A percentile compares a stretch with the other conserved stretches of the same genome.
Evolutionary conservation across 495 filamentous ascomycete species (phyloP).

Genomic region (Aspergillus cristatus): DNA sequence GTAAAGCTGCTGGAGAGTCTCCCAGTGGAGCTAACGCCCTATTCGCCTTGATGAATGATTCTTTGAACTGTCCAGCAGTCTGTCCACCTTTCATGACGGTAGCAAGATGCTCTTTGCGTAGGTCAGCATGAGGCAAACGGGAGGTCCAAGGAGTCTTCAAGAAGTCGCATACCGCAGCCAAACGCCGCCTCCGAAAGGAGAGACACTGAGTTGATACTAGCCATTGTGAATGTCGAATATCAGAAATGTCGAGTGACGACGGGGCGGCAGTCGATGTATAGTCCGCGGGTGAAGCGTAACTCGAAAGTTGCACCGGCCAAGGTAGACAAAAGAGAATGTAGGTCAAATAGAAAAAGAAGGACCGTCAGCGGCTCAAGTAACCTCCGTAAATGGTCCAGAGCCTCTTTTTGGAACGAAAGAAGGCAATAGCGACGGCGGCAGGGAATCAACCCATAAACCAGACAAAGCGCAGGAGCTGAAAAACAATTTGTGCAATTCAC

Average conservation of each 20-base stretch:
- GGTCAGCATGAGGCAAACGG: constrained; percentile 8
- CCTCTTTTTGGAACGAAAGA: neutral
- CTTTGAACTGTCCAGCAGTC: constrained; percentile 30
- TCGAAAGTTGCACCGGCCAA: neutral
- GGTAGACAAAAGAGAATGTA: constrained; percentile 1
- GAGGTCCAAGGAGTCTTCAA: neutral
- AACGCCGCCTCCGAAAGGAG: constrained; percentile 35
- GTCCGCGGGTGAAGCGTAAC: neutral
- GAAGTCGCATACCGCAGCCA: constrained; percentile 33
- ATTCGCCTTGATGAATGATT: constrained; percentile 26
- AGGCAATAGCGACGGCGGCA: neutral
- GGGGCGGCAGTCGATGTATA: neutral
- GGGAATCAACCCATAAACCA: too few relatives aligned
- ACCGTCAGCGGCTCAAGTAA: too few relatives aligned
- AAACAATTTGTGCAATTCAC: too few relatives aligned
- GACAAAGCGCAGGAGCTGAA: too few relatives aligned
- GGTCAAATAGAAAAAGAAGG: constrained; percentile 1
- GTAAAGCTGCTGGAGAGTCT: constrained; percentile 13
- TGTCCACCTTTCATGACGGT: constrained; percentile 19
- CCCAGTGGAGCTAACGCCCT: constrained; percentile 22
- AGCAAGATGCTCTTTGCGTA: constrained; percentile 31
- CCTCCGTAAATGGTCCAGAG: too few relatives aligned
- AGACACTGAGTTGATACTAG: constrained; percentile 25
- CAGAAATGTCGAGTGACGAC: neutral
- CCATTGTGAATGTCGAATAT: constrained; percentile 14